Evolutionary conservation across 2,329 filamentous ascomycete genomes (phyloP), one percentile per base, ranked within the genome.

Genomic region (Xylariaceae sp.): DNA sequence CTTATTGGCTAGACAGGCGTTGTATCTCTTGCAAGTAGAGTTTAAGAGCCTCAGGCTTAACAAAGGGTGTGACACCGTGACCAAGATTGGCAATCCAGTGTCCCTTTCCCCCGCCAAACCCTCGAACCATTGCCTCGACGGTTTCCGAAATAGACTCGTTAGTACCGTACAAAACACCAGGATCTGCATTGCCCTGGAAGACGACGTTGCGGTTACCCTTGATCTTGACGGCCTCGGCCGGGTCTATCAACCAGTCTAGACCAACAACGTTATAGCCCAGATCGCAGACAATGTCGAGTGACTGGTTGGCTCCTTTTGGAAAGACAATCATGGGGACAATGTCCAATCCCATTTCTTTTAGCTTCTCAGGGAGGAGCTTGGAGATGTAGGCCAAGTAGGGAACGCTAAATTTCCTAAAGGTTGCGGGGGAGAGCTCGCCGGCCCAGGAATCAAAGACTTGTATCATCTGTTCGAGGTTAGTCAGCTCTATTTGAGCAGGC

Each of bases 391-490:
- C 79, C 42, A 98, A 76, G 63, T 92, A 95, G 1, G 93, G 93
- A 55, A 93, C 79, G 2, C 88, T 85, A 66, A 97, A 94, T 45
- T 84, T 75, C 62, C 84, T 84, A 73, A 96, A 98, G 1, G 86
- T 82, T 6, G 80, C 69, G 1, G 93, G 92, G 7, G 87, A 90
- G 37, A 98, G 76, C 70, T 98, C 93, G 34, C 90, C 91, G 2
- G 93, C 93, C 92, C 93, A 98, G 0, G 92, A 97, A 65, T 98
- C 93, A 62, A 98, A 98, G 11, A 98, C 89, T 76, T 97, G 93
- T 22, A 97, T 75, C 64, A 96, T 80, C 83, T 88, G 49, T 20
- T 16, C 37, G 4, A 40, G 42, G 34, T 47, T 41, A 33, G 40
- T 52, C 38, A 45, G 34, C 22, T 14, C 6, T 22, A 10, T 10